These are phyloP conservation scores for Dovyalis caffra DNA, from an alignment of 345 rosid genomes.

Conservation along the genomic window DNA sequence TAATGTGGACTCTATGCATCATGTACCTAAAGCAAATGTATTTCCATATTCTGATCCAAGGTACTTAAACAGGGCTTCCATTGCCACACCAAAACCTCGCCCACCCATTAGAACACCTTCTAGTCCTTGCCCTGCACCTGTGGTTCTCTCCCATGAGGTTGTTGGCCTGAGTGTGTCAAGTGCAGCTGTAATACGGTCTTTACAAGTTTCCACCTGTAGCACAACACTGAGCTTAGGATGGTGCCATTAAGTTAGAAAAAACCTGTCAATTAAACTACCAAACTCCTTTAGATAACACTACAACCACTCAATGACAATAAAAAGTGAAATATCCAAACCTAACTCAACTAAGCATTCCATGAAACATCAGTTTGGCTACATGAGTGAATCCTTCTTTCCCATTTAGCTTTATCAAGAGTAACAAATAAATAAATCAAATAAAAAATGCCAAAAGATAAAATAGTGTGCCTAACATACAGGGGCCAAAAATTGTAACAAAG, in stretches of 20 bases:
- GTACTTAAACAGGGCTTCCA: constrained; percentile 91
- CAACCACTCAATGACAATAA: not conserved
- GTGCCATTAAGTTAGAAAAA: not conserved
- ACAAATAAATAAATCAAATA: not conserved
- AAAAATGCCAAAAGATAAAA: not conserved
- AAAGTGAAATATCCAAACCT: not conserved
- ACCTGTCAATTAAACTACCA: not conserved
- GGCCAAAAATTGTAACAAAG: constrained; percentile 83
- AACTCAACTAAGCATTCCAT: not conserved
- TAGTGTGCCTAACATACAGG: constrained; percentile 51
- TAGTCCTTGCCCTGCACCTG: constrained; percentile 71
- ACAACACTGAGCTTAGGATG: constrained; percentile 8
- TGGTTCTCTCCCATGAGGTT: constrained; percentile 91
- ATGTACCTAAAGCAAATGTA: constrained; percentile 87
- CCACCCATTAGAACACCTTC: constrained; percentile 96
- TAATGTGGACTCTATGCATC: not conserved
- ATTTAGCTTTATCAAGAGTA: not conserved
- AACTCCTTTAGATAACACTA: not conserved
- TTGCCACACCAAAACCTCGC: constrained; percentile 94
- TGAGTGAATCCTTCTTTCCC: not conserved
- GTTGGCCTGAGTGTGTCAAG: constrained; percentile 96
- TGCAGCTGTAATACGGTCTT: constrained; percentile 86
- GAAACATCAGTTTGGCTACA: not conserved
- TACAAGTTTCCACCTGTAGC: constrained; percentile 80
- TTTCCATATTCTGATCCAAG: constrained; percentile 95